Evolutionary conservation across 2,329 filamentous ascomycete species (phyloP).

Genomic region (Scedosporium aurantiacum): DNA sequence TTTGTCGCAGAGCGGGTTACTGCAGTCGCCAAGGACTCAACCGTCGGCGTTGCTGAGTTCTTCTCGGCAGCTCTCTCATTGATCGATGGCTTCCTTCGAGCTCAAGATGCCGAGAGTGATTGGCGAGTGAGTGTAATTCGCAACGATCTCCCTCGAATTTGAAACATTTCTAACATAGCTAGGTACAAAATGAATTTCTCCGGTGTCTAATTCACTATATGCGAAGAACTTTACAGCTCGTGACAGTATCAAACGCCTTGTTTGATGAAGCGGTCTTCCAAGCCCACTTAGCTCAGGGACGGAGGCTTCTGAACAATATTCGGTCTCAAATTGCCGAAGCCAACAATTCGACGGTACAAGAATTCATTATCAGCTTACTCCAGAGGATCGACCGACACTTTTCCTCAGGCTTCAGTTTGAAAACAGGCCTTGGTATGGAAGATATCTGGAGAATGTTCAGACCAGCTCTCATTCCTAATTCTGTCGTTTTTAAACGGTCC

Average conservation of each 20-base stretch:
- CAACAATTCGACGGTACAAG: neutral
- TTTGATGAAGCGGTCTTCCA: constrained; percentile 57
- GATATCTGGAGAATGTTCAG: constrained; percentile 62
- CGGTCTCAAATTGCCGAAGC: constrained; percentile 2
- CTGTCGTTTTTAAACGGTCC: constrained; percentile 32
- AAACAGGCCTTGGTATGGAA: constrained; percentile 71
- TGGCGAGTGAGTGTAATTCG: constrained; percentile 6
- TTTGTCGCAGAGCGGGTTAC: constrained; percentile 41
- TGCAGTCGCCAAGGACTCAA: constrained; percentile 49
- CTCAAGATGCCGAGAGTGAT: constrained; percentile 10
- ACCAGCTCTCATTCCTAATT: constrained; percentile 44
- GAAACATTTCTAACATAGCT: neutral
- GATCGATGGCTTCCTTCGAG: constrained; percentile 31
- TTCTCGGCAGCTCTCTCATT: constrained; percentile 25
- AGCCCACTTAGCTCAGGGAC: constrained; percentile 45
- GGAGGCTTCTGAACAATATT: constrained; percentile 26
- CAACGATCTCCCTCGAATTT: neutral
- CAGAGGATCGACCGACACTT: constrained; percentile 45
- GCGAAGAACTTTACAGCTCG: constrained; percentile 39
- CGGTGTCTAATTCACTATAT: constrained; percentile 39
- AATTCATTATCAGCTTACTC: constrained; percentile 29
- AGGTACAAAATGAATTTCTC: constrained; percentile 16
- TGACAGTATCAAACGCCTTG: constrained; percentile 20
- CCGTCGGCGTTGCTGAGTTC: constrained; percentile 41
- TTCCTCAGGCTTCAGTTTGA: constrained; percentile 57